Base-by-base conservation (phyloP, 2,329 filamentous ascomycete genomes). In the Blastomyces percursus region DNA sequence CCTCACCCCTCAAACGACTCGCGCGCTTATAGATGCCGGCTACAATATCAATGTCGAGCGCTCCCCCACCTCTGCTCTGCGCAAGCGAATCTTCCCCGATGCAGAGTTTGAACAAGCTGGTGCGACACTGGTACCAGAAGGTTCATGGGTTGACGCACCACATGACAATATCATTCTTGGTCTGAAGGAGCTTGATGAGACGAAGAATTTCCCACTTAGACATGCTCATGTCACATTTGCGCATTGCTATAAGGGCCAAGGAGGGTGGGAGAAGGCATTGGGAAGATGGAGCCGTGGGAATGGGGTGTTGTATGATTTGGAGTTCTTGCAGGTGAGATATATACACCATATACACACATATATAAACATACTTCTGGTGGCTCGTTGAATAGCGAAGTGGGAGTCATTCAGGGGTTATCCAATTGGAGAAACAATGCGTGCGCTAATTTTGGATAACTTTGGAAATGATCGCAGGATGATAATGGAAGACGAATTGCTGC, bases 41-140 rank as follows among this genome's bases (percentile, higher is more conserved):
- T 78, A 76, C 64, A 70, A 66, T 2, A 69, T 77, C 64, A 74
- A 76, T 54, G 73, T 78, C 50, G 76, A 77, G 66, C 69, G 70
- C 32, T 74, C 73, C 46, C 63, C 66, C 21, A 67, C 65, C 54
- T 66, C 65, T 19, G 57, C 64, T 21, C 62, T 65, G 32, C 69
- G 69, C 48, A 67, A 75, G 50, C 66, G 67, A 14, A 76, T 76
- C 60, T 77, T 77, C 67, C 62, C 69, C 2, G 74, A 77, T 64
- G 61, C 66, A 2, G 76, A 77, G 62, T 78, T 77, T 63, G 74
- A 76, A 61, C 69, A 72, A 48, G 72, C 74, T 9, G 75, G 76
- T 40, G 74, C 74, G 7, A 73, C 64, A 9, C 68, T 77, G 12
- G 75, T 77, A 8, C 71, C 74, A 6, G 73, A 74, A 56, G 75